Conservation (phyloP, 164 flowering plant species). For the Brasenia schreberi region DNA sequence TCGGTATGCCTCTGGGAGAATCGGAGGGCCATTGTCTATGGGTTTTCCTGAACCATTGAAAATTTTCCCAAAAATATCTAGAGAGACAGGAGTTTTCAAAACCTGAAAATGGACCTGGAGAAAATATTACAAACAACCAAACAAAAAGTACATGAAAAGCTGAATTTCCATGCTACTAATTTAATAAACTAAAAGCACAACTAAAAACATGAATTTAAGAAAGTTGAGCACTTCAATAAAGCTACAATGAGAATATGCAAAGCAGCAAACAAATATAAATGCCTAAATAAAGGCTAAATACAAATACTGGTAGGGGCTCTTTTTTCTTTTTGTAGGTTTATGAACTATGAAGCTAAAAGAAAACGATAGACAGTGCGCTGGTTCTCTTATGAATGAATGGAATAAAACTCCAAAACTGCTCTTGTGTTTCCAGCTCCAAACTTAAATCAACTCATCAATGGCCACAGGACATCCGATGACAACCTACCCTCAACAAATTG, state of each 20-base stretch:
- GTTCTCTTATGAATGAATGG: too few species aligned
- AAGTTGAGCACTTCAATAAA: not conserved
- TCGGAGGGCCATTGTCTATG: slow-evolving; percentile 97
- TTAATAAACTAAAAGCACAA: not conserved
- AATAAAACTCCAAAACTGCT: too few species aligned
- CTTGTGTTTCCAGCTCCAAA: too few species aligned
- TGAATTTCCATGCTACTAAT: not conserved
- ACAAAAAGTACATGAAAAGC: not conserved
- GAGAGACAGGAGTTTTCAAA: slow-evolving; percentile 89
- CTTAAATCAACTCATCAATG: too few species aligned
- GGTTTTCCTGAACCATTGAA: slow-evolving; percentile 99
- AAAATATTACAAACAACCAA: not conserved
- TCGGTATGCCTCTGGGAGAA: slow-evolving; percentile 93
- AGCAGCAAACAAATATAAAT: too few species aligned
- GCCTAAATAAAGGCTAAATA: too few species aligned
- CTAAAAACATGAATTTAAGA: not conserved
- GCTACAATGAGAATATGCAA: not conserved
- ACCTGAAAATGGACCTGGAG: slow-evolving; percentile 33
- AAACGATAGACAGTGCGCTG: too few species aligned
- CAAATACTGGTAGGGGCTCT: too few species aligned
- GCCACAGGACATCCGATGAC: too few species aligned
- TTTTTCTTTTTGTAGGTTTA: too few species aligned
- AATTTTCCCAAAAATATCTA: slow-evolving; percentile 98
- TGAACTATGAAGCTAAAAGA: too few species aligned
- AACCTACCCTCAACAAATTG: too few species aligned